phyloP scores from a whole-genome alignment of 225 moss, liverwort and hornwort genomes.

The Asterella californica region DNA sequence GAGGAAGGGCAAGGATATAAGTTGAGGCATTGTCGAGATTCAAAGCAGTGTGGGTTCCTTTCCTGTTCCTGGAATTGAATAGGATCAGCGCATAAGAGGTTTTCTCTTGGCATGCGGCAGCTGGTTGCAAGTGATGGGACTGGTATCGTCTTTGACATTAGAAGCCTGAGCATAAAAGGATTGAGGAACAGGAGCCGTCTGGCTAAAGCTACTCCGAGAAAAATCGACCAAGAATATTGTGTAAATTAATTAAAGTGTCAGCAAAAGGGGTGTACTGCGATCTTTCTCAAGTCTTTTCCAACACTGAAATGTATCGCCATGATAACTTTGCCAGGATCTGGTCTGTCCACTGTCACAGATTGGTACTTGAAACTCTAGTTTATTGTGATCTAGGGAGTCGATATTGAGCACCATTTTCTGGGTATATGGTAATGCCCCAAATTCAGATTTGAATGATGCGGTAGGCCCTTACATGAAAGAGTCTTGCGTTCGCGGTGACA shows the following conservation, averaged over 20 bases:
- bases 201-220: background rate
- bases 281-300: background rate
- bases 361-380: background rate
- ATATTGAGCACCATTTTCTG: background rate
- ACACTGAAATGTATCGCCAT: background rate
- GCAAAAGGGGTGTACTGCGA: background rate
- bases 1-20: slow-evolving; percentile 50
- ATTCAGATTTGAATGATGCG: background rate
- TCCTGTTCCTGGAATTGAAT: background rate
- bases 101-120: background rate
- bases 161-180: background rate
- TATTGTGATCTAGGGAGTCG: background rate
- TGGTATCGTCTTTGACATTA: background rate
- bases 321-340: background rate
- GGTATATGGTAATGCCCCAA: no score
- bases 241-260: background rate
- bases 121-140: background rate
- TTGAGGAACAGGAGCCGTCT: background rate
- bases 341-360: background rate
- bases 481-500: background rate
- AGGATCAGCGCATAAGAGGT: background rate
- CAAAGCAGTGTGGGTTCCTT: no score
- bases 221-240: background rate
- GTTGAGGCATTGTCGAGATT: slow-evolving; percentile 1
- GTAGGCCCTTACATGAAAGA: background rate